Conservation (phyloP, 768 basidiomycete genomes). For the Amanita muscaria region DNA sequence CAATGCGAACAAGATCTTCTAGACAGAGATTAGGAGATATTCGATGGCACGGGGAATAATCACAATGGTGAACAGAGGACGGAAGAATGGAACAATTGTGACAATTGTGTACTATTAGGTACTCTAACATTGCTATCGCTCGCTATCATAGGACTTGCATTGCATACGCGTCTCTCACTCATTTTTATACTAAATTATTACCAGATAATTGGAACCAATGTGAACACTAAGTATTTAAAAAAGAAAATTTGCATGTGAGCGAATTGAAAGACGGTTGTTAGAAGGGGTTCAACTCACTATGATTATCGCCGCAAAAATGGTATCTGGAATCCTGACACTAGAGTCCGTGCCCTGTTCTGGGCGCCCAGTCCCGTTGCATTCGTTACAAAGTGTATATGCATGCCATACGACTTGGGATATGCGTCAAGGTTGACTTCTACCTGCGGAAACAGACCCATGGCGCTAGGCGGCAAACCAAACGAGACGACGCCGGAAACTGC, state of each 20-base stretch:
- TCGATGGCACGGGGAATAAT: slow-evolving; percentile 36
- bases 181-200: slow-evolving; percentile 3
- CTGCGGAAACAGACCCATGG: slow-evolving; percentile 90
- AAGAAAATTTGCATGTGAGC: no score
- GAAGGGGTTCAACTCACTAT: no score
- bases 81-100: slow-evolving; percentile 1
- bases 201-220: no score
- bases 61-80: neutral
- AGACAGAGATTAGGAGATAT: slow-evolving; percentile 58
- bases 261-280: no score
- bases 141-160: slow-evolving; percentile 5
- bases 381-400: slow-evolving; percentile 93
- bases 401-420: slow-evolving; percentile 79
- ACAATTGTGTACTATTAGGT: slow-evolving; percentile 1
- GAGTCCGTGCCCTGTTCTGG: slow-evolving; percentile 77
- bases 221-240: no score
- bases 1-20: slow-evolving; percentile 16
- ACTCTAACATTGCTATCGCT: slow-evolving; percentile 11
- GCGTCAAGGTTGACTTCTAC: slow-evolving; percentile 90
- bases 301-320: slow-evolving; percentile 57
- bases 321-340: slow-evolving; percentile 88
- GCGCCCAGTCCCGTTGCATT: slow-evolving; percentile 84
- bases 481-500: slow-evolving; percentile 83
- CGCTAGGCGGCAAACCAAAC: slow-evolving; percentile 75
- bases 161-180: slow-evolving; percentile 1